phyloP scores from a whole-genome alignment of 179 eudicot species.

The Gypsophila paniculata region DNA sequence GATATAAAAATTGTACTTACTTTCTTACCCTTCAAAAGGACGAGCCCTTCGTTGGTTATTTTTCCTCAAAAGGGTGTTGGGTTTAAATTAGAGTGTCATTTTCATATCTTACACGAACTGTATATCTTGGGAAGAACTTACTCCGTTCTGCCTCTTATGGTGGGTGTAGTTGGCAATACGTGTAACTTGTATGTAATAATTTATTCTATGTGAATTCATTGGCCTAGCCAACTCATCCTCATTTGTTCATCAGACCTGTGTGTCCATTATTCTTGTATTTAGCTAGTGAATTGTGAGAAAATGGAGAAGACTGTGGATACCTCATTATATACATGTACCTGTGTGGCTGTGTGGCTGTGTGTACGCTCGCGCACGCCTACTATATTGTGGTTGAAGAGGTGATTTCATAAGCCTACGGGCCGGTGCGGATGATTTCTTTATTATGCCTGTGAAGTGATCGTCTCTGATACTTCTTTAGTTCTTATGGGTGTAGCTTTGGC shows the following conservation, averaged over 20 bases:
- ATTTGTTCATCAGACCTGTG: too few relatives aligned
- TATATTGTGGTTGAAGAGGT: background rate
- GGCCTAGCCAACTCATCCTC: background rate
- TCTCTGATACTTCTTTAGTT: background rate
- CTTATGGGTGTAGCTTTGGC: background rate
- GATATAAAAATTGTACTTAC: too few relatives aligned
- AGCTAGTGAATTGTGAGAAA: background rate
- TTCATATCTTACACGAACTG: background rate
- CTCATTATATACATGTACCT: too few relatives aligned
- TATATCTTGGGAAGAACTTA: background rate
- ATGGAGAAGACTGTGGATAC: too few relatives aligned
- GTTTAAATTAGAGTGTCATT: background rate
- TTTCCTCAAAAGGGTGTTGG: background rate
- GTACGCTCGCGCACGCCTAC: background rate
- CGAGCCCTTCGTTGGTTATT: background rate
- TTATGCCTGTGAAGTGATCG: background rate
- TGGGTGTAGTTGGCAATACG: slow-evolving; percentile 1
- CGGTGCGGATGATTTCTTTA: too few relatives aligned
- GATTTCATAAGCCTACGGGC: background rate
- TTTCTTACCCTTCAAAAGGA: background rate
- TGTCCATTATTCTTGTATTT: too few relatives aligned
- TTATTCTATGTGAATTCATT: background rate
- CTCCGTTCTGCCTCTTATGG: background rate
- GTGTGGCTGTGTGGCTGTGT: background rate
- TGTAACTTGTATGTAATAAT: background rate